These are phyloP conservation scores for Huntiella savannae DNA, from an alignment of 2,329 filamentous ascomycete species.

Conservation along the genomic window DNA sequence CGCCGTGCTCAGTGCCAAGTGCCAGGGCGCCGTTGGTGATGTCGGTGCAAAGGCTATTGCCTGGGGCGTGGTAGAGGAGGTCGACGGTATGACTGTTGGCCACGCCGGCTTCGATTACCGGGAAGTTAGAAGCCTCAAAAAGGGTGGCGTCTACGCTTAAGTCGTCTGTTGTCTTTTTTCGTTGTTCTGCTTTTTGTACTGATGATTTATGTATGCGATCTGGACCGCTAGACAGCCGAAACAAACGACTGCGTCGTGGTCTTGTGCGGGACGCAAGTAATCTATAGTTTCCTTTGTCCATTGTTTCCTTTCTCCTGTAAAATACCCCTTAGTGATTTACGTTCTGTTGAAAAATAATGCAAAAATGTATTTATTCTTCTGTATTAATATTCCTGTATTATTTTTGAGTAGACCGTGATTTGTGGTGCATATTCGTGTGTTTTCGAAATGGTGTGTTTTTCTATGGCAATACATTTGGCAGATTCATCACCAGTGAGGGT, in stretches of 20 bases:
- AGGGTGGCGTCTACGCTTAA: constrained; percentile 22
- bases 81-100: constrained; percentile 20
- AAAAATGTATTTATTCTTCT: too few species aligned
- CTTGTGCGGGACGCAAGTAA: not conserved
- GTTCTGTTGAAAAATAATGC: too few species aligned
- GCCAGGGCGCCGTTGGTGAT: constrained; percentile 17
- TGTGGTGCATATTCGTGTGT: too few species aligned
- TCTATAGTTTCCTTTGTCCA: not conserved
- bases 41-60: constrained; percentile 19
- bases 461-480: too few species aligned
- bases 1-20: constrained; percentile 31
- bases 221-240: too few species aligned
- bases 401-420: too few species aligned
- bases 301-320: not conserved
- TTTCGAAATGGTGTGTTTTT: too few species aligned
- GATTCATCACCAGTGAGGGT: too few species aligned
- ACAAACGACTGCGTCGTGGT: too few species aligned
- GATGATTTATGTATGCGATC: not conserved
- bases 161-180: not conserved
- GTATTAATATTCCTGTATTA: too few species aligned
- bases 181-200: not conserved
- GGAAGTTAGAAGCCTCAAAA: constrained; percentile 19
- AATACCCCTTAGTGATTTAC: too few species aligned
- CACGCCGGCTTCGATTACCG: constrained; percentile 27
- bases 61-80: constrained; percentile 28